phyloP scores from a whole-genome alignment of 768 basidiomycete genomes.

The Leccinum pellstonianum region DNA sequence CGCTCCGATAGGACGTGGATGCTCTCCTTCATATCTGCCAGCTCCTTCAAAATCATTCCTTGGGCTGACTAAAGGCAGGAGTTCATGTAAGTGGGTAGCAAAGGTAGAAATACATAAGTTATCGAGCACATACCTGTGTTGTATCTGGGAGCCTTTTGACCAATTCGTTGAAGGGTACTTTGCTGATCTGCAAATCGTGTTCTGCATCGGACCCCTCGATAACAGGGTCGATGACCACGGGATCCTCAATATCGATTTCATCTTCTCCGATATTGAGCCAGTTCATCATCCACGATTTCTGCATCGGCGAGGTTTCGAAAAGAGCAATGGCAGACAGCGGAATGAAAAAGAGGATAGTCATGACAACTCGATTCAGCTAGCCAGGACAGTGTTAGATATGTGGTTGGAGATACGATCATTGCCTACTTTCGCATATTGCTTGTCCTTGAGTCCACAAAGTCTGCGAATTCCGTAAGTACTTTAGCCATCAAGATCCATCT shows the following conservation, averaged over 20 bases:
- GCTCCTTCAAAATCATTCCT: slow-evolving; percentile 61
- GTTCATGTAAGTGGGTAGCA: slow-evolving; percentile 3
- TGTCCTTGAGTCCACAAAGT: slow-evolving; percentile 43
- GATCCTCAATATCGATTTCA: slow-evolving; percentile 56
- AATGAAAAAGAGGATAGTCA: slow-evolving; percentile 79
- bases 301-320: slow-evolving; percentile 60
- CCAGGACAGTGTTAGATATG: slow-evolving; percentile 5
- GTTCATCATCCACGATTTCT: slow-evolving; percentile 61
- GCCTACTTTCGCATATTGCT: slow-evolving; percentile 58
- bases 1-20: slow-evolving; percentile 38
- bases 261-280: slow-evolving; percentile 60
- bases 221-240: slow-evolving; percentile 55
- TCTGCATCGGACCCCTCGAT: slow-evolving; percentile 55
- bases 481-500: not conserved
- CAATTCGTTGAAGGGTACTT: slow-evolving; percentile 66
- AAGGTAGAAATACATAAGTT: not conserved
- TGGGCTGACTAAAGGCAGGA: slow-evolving; percentile 60
- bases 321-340: slow-evolving; percentile 74
- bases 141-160: slow-evolving; percentile 68
- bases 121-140: slow-evolving; percentile 50
- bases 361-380: slow-evolving; percentile 75
- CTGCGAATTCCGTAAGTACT: slow-evolving; percentile 29
- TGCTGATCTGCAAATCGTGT: slow-evolving; percentile 63
- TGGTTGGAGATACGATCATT: not conserved
- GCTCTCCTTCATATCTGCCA: slow-evolving; percentile 50